phyloP scores from a whole-genome alignment of 179 eudicot genomes.

The Carnegiea gigantea region DNA sequence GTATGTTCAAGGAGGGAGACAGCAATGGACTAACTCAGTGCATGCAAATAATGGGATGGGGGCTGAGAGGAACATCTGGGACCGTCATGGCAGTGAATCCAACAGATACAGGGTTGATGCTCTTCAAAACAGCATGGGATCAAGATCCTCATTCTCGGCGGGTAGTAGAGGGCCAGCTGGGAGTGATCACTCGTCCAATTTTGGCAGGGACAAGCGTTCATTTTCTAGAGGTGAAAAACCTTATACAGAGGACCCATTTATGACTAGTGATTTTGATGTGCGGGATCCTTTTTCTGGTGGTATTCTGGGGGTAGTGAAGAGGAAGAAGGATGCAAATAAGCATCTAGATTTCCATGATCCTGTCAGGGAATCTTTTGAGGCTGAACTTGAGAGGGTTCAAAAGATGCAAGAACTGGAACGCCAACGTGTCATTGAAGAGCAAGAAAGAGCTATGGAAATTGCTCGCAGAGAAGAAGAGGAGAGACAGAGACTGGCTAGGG shows the following conservation, averaged over 20 bases:
- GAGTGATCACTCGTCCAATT: constrained; percentile 48
- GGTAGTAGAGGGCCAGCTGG: constrained; percentile 43
- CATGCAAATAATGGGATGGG: constrained; percentile 37
- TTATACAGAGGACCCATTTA: constrained; percentile 54
- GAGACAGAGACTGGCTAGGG: constrained; percentile 65
- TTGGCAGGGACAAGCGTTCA: constrained; percentile 55
- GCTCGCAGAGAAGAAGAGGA: constrained; percentile 93
- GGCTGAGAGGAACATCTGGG: constrained; percentile 18
- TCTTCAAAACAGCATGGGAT: constrained; percentile 38
- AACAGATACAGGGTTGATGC: constrained; percentile 42
- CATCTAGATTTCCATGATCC: constrained; percentile 80
- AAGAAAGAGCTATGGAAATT: constrained; percentile 82
- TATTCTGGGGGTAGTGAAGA: constrained; percentile 67
- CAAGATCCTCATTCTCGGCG: constrained; percentile 49
- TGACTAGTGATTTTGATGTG: constrained; percentile 59
- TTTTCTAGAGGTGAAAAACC: constrained; percentile 57
- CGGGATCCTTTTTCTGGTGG: constrained; percentile 64
- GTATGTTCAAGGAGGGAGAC: constrained; percentile 47
- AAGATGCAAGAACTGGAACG: constrained; percentile 92
- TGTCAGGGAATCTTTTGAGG: constrained; percentile 94
- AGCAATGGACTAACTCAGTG: constrained; percentile 39
- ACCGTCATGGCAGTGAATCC: constrained; percentile 43
- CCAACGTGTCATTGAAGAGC: constrained; percentile 75
- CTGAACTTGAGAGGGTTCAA: constrained; percentile 99
- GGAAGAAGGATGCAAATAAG: constrained; percentile 73